Conservation (phyloP, 768 basidiomycete species). For the Tricholomella constricta region DNA sequence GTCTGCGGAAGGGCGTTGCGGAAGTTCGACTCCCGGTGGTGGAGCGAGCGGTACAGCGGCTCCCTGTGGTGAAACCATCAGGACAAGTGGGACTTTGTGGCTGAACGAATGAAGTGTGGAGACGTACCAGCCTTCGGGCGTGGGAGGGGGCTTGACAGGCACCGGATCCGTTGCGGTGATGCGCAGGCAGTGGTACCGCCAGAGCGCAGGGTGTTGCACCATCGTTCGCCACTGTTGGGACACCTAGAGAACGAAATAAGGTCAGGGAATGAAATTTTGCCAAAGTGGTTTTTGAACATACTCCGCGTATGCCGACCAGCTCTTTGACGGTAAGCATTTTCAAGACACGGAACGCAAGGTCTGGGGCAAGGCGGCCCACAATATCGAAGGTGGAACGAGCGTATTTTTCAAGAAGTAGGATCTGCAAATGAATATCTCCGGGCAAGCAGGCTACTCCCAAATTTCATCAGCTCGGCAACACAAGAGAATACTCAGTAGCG, state of each 20-base stretch:
- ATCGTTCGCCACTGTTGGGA: constrained; percentile 47
- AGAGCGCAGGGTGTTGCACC: constrained; percentile 67
- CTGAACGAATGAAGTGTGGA: not conserved
- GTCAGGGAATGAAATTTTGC: not conserved
- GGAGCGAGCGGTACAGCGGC: constrained; percentile 75
- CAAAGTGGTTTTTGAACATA: constrained; percentile 25
- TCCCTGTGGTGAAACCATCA: constrained; percentile 32
- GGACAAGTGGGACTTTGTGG: not conserved
- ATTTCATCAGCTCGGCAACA: not conserved
- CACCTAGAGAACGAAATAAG: constrained; percentile 38
- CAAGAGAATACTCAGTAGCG: constrained; percentile 13
- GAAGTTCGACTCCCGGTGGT: constrained; percentile 88
- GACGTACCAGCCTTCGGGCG: constrained; percentile 73
- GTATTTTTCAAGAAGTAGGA: constrained; percentile 84
- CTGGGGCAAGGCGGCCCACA: constrained; percentile 67
- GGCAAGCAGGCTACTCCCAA: constrained; percentile 66
- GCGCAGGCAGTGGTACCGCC: constrained; percentile 74
- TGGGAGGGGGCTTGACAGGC: constrained; percentile 60
- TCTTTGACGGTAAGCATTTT: constrained; percentile 56
- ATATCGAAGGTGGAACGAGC: constrained; percentile 82
- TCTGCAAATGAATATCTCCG: constrained; percentile 83
- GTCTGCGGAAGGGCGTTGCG: constrained; percentile 71
- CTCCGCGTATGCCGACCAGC: constrained; percentile 60
- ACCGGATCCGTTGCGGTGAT: constrained; percentile 74
- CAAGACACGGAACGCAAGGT: constrained; percentile 66